These are phyloP conservation scores for Coniella vitis DNA, from an alignment of 2,329 filamentous ascomycete species.

Conservation along the genomic window DNA sequence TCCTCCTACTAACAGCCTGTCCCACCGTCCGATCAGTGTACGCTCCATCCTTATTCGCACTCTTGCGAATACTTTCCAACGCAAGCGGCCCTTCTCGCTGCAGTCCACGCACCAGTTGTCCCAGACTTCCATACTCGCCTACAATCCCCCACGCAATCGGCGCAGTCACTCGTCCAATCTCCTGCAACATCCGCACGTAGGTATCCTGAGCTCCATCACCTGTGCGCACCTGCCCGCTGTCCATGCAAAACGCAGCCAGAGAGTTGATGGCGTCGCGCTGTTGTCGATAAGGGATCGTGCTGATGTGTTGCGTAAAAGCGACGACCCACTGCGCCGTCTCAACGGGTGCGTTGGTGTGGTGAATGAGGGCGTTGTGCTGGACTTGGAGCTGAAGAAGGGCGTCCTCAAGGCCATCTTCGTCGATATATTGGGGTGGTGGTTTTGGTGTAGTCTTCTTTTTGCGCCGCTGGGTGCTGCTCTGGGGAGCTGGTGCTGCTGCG, in stretches of 20 bases:
- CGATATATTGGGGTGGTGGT: conserved; percentile 43
- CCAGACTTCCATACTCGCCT: conserved; percentile 51
- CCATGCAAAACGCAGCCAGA: conserved; percentile 69
- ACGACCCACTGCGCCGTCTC: conserved; percentile 69
- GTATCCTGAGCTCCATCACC: conserved; percentile 61
- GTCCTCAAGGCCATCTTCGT: conserved; percentile 64
- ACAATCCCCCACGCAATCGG: conserved; percentile 66
- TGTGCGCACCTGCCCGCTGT: conserved; percentile 65
- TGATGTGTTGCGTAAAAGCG: conserved; percentile 71
- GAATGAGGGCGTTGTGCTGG: conserved; percentile 57
- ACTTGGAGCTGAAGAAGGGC: conserved; percentile 65
- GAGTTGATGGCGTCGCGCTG: conserved; percentile 41
- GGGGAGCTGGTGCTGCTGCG: not conserved
- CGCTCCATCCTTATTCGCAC: conserved; percentile 50
- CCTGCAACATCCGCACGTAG: conserved; percentile 69
- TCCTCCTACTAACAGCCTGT: conserved; percentile 49
- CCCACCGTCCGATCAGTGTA: conserved; percentile 50
- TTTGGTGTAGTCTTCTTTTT: conserved; percentile 32
- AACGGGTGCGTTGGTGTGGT: conserved; percentile 54
- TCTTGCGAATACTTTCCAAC: conserved; percentile 55
- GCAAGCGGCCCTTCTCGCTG: conserved; percentile 50
- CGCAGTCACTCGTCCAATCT: conserved; percentile 64
- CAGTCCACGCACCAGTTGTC: conserved; percentile 52
- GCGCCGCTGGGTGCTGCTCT: conserved; percentile 21
- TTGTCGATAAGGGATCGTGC: conserved; percentile 64